These are phyloP conservation scores for Schizophyllum commune DNA, from an alignment of 1,284 basidiomycete genomes.

Conservation along the genomic window DNA sequence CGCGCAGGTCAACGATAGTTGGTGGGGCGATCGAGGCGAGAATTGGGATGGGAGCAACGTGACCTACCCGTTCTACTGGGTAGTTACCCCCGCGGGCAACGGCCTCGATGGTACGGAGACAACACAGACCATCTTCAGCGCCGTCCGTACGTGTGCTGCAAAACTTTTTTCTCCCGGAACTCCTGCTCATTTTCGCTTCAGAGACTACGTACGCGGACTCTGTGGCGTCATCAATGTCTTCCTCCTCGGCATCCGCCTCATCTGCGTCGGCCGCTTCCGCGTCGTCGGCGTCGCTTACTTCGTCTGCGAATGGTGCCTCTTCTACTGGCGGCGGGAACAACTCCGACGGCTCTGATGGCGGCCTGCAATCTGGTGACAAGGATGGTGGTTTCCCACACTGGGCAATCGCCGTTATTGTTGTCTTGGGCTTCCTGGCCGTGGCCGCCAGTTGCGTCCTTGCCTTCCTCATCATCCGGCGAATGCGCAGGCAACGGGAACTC, in stretches of 20 bases:
- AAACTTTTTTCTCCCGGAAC: slow-evolving; percentile 6
- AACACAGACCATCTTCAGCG: slow-evolving; percentile 64
- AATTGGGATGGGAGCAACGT: slow-evolving; percentile 45
- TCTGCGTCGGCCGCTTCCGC: slow-evolving; percentile 29
- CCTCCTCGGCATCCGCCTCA: slow-evolving; percentile 35
- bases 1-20: slow-evolving; percentile 60
- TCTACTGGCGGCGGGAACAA: slow-evolving; percentile 17
- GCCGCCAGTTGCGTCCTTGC: slow-evolving; percentile 55
- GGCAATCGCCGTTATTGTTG: slow-evolving; percentile 83
- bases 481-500: slow-evolving; percentile 42
- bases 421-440: slow-evolving; percentile 75
- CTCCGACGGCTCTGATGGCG: slow-evolving; percentile 22
- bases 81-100: slow-evolving; percentile 49
- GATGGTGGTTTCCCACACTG: slow-evolving; percentile 59
- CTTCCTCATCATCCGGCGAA: slow-evolving; percentile 63
- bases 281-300: slow-evolving; percentile 25
- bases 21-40: slow-evolving; percentile 55
- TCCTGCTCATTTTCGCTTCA: slow-evolving; percentile 20
- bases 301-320: slow-evolving; percentile 20
- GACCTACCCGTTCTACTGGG: slow-evolving; percentile 65
- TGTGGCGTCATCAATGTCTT: slow-evolving; percentile 41
- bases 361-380: slow-evolving; percentile 36
- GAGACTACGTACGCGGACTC: slow-evolving; percentile 69
- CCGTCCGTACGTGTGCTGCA: slow-evolving; percentile 54
- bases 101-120: slow-evolving; percentile 46